A percentile compares a stretch with the other conserved stretches of the same genome.
Conservation (phyloP, 108 stramenopile genomes). For the Cylindrotheca closterium region DNA sequence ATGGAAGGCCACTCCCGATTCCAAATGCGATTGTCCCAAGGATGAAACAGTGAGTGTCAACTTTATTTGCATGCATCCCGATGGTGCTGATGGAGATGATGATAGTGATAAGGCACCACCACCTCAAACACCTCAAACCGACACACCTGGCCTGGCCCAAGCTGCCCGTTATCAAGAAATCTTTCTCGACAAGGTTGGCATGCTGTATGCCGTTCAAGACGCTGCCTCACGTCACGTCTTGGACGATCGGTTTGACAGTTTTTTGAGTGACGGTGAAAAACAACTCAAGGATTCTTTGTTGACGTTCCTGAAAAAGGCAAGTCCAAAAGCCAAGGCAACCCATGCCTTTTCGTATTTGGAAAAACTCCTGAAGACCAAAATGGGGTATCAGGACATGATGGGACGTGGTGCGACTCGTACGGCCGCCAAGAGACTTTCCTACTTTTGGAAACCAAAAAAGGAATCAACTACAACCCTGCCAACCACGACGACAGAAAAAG, state of each 20-base stretch:
- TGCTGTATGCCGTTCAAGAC: conserved; percentile 1
- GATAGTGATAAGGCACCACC: not conserved
- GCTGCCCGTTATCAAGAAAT: conserved; percentile 31
- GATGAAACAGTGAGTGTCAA: conserved; percentile 9
- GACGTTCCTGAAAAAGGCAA: not conserved
- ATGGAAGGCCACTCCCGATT: conserved; percentile 8
- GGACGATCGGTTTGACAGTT: conserved; percentile 23
- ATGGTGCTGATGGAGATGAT: not conserved
- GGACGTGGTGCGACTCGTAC: not conserved
- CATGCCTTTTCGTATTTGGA: conserved; percentile 8
- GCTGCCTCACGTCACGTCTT: conserved; percentile 11
- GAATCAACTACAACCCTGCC: not conserved
- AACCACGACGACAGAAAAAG: not conserved
- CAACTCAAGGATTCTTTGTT: conserved; percentile 22
- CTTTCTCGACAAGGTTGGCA: conserved; percentile 17
- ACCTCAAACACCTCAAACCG: not conserved
- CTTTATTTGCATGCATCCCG: conserved; percentile 20
- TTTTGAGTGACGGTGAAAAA: conserved; percentile 7
- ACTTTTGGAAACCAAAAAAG: too few relatives aligned
- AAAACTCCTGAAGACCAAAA: not conserved
- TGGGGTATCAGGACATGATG: conserved; percentile 6
- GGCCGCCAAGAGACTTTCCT: not conserved
- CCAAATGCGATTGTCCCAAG: conserved; percentile 9
- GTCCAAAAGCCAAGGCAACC: not conserved
- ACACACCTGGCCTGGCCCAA: not conserved